Conservation (phyloP, 768 basidiomycete species). For the Tulasnella sp. region DNA sequence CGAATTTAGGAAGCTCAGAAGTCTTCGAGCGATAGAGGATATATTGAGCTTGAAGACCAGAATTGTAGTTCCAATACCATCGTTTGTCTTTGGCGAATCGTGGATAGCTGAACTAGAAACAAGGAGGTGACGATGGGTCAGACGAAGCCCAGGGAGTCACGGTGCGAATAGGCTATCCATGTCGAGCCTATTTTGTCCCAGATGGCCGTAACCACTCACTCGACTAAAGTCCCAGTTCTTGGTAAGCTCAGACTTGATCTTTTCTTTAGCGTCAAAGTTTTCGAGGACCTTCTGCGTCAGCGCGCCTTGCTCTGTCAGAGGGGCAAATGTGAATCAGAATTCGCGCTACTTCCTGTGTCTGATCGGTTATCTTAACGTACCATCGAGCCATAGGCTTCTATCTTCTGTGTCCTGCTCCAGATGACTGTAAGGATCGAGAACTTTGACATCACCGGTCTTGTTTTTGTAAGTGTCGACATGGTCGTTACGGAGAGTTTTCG, state of each 20-base stretch:
- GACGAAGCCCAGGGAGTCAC: too few relatives aligned
- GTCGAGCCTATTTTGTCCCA: not conserved
- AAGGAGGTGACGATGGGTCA: not conserved
- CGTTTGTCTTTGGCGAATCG: conserved; percentile 47
- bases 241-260: conserved; percentile 47
- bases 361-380: conserved; percentile 5
- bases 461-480: conserved; percentile 61
- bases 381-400: conserved; percentile 35
- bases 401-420: conserved; percentile 55
- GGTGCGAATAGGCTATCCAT: too few relatives aligned
- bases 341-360: not conserved
- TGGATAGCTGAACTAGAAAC: conserved; percentile 51
- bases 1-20: not conserved
- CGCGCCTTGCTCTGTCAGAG: conserved; percentile 35
- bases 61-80: conserved; percentile 78
- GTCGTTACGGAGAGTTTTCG: conserved; percentile 50
- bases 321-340: conserved; percentile 18
- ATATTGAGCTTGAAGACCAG: conserved; percentile 58
- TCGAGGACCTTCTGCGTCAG: conserved; percentile 52
- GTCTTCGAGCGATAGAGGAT: not conserved
- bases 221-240: conserved; percentile 42
- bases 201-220: conserved; percentile 22
- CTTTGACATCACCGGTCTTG: conserved; percentile 43
- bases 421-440: conserved; percentile 67
- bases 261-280: conserved; percentile 45